A percentile compares a stretch with the other conserved stretches of the same genome.
Conservation (phyloP, 371 early-diverging fungal genomes). For the Apophysomyces variabilis region DNA sequence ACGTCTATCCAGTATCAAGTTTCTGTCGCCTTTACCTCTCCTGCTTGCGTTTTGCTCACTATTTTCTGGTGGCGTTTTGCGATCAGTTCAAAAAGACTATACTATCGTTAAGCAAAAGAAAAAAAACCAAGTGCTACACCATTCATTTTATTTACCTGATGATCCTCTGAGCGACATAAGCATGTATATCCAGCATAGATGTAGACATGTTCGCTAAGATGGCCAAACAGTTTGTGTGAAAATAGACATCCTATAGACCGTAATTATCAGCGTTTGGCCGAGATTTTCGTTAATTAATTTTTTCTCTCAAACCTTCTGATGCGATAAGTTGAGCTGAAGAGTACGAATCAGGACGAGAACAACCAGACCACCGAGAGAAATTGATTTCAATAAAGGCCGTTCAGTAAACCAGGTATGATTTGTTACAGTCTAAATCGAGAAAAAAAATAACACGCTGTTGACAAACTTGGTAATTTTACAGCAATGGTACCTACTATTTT, state of each 20-base stretch:
- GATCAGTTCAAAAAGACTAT: conserved; percentile 70
- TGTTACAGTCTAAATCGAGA: conserved; percentile 50
- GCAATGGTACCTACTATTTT: conserved; percentile 60
- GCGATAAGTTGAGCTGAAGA: conserved; percentile 72
- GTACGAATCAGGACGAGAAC: conserved; percentile 68
- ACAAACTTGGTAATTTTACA: neutral
- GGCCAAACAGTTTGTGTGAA: conserved; percentile 72
- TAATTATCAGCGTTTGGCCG: neutral
- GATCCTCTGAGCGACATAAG: conserved; percentile 73
- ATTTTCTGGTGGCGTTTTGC: conserved; percentile 70
- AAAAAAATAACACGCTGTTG: no score
- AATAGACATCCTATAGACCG: conserved; percentile 60
- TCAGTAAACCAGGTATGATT: conserved; percentile 80
- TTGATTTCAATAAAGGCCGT: conserved; percentile 61
- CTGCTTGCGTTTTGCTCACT: conserved; percentile 35
- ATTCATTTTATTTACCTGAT: conserved; percentile 55
- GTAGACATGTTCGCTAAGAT: conserved; percentile 73
- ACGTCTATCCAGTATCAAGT: neutral
- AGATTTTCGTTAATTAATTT: neutral
- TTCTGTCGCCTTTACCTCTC: conserved; percentile 19
- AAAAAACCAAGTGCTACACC: neutral
- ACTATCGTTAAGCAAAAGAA: neutral
- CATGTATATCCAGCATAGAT: conserved; percentile 65
- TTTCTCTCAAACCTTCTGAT: conserved; percentile 56
- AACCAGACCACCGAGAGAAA: conserved; percentile 71